Conservation (phyloP, 495 filamentous ascomycete genomes). For the Evansstolkia leycettana region DNA sequence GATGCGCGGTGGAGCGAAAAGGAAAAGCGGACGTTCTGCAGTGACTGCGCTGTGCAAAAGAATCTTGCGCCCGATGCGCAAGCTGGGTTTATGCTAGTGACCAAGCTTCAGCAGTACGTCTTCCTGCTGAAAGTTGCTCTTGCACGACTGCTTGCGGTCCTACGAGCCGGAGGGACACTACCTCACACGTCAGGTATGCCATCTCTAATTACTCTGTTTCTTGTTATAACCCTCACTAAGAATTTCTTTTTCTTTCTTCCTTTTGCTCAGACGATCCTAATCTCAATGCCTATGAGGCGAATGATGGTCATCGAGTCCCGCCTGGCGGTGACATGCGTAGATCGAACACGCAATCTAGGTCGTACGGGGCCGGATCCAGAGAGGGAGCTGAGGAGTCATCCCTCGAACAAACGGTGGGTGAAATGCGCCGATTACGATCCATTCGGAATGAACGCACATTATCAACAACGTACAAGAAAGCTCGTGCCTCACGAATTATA, state of each 20-base stretch:
- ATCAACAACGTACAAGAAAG: constrained; percentile 81
- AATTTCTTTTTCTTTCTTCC: neutral
- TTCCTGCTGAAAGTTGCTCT: constrained; percentile 86
- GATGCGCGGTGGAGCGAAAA: constrained; percentile 55
- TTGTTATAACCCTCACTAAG: neutral
- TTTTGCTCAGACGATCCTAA: constrained; percentile 54
- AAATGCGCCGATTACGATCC: constrained; percentile 82
- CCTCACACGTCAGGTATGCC: constrained; percentile 56
- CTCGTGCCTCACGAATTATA: constrained; percentile 81
- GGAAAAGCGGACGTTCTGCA: constrained; percentile 57
- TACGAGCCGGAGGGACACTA: constrained; percentile 69
- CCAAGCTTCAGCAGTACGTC: constrained; percentile 85
- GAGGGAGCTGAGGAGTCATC: constrained; percentile 56
- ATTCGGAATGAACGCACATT: constrained; percentile 89
- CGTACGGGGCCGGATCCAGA: constrained; percentile 48
- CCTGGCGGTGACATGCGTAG: constrained; percentile 35
- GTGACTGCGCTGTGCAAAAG: constrained; percentile 44
- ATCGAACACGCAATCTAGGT: constrained; percentile 59
- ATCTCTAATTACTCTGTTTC: constrained; percentile 5
- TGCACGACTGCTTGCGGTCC: constrained; percentile 75
- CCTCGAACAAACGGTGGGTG: constrained; percentile 90
- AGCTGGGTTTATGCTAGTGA: constrained; percentile 49
- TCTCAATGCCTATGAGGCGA: constrained; percentile 51
- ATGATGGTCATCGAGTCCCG: constrained; percentile 44
- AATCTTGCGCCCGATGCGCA: constrained; percentile 34